phyloP scores from a whole-genome alignment of 148 eudicot species.

The Pouteria glomerata region DNA sequence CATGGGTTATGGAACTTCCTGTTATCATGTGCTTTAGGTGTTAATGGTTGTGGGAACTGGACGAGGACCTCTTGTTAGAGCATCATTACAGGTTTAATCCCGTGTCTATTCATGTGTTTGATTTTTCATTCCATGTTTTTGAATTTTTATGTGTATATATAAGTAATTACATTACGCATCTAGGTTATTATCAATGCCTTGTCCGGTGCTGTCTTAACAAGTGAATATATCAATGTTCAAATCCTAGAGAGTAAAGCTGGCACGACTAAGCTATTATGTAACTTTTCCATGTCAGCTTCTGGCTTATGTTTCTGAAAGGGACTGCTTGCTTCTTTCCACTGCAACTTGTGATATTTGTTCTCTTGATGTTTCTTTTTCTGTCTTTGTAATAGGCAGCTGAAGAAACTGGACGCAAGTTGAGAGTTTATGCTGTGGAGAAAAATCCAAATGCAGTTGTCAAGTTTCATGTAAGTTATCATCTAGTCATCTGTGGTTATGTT shows the following conservation, averaged over 20 bases:
- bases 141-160: too few relatives aligned
- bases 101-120: too few relatives aligned
- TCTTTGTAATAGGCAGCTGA: conserved; percentile 67
- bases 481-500: background rate
- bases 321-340: background rate
- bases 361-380: background rate
- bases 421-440: conserved; percentile 96
- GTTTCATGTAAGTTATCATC: conserved; percentile 70
- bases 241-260: too few relatives aligned
- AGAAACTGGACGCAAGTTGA: conserved; percentile 87
- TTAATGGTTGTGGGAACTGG: conserved; percentile 99
- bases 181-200: too few relatives aligned
- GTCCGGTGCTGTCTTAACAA: too few relatives aligned
- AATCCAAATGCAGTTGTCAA: conserved; percentile 96
- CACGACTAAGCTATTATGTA: too few relatives aligned
- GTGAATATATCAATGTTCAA: too few relatives aligned
- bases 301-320: background rate
- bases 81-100: conserved; percentile 69
- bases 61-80: conserved; percentile 96
- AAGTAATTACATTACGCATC: too few relatives aligned
- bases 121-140: too few relatives aligned
- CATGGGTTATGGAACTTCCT: background rate
- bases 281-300: too few relatives aligned
- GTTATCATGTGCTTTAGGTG: conserved; percentile 39
- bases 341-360: background rate